Conservation (phyloP, 2,329 filamentous ascomycete species). For the Cladosporium cucumerinum region DNA sequence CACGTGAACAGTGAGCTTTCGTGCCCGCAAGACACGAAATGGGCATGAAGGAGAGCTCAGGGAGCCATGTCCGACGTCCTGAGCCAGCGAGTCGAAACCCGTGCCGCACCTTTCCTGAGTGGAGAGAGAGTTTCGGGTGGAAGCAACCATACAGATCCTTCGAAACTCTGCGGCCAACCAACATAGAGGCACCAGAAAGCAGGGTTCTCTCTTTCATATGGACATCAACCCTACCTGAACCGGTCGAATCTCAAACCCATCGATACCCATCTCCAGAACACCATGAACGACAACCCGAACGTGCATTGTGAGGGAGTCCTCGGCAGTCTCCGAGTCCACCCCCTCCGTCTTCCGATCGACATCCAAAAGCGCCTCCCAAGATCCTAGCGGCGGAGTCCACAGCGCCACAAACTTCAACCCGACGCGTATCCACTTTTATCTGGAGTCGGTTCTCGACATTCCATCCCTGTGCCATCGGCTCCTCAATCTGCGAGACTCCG, state of each 20-base stretch:
- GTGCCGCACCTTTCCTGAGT: background rate
- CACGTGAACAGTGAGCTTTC: background rate
- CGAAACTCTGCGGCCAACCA: background rate
- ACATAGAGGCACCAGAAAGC: background rate
- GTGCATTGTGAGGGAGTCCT: background rate
- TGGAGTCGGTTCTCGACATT: background rate
- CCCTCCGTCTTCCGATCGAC: background rate
- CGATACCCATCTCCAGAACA: background rate
- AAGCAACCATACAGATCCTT: background rate
- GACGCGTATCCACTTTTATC: background rate
- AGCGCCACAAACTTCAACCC: background rate
- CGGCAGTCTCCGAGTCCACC: background rate
- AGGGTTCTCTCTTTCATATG: background rate
- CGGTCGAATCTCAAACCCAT: too few relatives aligned
- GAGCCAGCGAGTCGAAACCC: background rate
- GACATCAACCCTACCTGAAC: background rate
- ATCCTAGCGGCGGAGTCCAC: slow-evolving; percentile 1
- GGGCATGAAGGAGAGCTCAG: background rate
- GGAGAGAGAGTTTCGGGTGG: background rate
- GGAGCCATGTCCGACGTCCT: background rate
- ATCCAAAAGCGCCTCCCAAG: background rate
- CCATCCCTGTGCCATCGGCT: slow-evolving; percentile 22
- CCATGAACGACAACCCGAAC: background rate
- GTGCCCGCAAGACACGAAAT: background rate
- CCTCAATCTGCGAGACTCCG: slow-evolving; percentile 21